These are phyloP conservation scores for Curvularia lunata DNA, from an alignment of 2,329 filamentous ascomycete genomes.

Conservation along the genomic window DNA sequence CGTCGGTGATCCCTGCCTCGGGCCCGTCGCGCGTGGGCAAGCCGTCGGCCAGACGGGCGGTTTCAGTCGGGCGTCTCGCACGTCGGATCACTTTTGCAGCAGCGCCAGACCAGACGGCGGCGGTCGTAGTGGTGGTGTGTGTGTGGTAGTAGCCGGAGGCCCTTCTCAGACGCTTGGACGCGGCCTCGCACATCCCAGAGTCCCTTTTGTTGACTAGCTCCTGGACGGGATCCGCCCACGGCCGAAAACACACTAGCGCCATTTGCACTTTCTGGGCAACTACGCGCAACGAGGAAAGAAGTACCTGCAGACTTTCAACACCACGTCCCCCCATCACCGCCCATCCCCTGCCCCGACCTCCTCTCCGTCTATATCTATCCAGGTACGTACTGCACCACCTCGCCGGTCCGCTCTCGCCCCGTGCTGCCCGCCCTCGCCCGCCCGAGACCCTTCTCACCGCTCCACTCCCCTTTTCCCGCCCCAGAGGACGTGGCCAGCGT, in stretches of 20 bases:
- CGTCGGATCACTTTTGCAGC: neutral
- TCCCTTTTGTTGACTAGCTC: slow-evolving; percentile 20
- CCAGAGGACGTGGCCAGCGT: slow-evolving; percentile 39
- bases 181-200: slow-evolving; percentile 21
- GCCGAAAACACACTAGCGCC: slow-evolving; percentile 33
- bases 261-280: slow-evolving; percentile 35
- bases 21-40: slow-evolving; percentile 7
- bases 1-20: neutral
- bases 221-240: slow-evolving; percentile 29
- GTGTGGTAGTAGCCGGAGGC: slow-evolving; percentile 3
- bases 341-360: slow-evolving; percentile 39
- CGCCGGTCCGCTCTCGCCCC: slow-evolving; percentile 20
- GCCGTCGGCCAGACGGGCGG: slow-evolving; percentile 1
- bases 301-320: slow-evolving; percentile 46
- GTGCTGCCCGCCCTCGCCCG: slow-evolving; percentile 30
- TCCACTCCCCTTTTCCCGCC: slow-evolving; percentile 46
- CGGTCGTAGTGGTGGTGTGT: no score
- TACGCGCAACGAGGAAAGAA: slow-evolving; percentile 47
- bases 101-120: neutral
- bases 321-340: slow-evolving; percentile 37
- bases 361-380: slow-evolving; percentile 28
- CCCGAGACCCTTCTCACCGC: slow-evolving; percentile 36
- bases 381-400: slow-evolving; percentile 40
- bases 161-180: slow-evolving; percentile 20
- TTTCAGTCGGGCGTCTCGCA: slow-evolving; percentile 3